Base-by-base conservation (phyloP, 768 basidiomycete genomes). In the Lyophyllum shimeji region DNA sequence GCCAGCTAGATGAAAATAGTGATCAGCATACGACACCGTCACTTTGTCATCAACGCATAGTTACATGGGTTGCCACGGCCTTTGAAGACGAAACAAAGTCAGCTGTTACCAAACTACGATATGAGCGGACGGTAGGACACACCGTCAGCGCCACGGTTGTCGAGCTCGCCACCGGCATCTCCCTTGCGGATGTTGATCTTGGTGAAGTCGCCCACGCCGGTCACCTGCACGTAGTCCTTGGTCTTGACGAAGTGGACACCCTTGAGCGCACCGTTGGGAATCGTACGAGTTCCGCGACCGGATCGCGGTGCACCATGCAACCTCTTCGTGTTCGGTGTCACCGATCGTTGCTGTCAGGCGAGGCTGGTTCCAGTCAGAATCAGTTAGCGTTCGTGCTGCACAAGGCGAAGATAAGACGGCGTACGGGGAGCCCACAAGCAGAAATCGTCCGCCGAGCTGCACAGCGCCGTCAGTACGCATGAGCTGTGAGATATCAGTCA, bases 241-340 rank as follows among this genome's bases (percentile, higher is more conserved):
- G 89, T 87, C 67, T 76, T 76, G 62, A 90, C 78, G 63, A 84
- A 79, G 69, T 92, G 90, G 0, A 89, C 82, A 52, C 88, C 89
- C 21, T 73, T 71, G 40, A 93, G 72, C 8, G 87, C 76, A 20
- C 86, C 87, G 0, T 76, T 69, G 39, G 88, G 89, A 29, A 93
- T 91, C 53, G 83, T 69, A 48, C 92, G 87, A 0, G 89, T 80
- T 8, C 91, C 92, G 34, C 82, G 81, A 8, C 86, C 86, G 23
- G 78, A 77, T 67, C 87, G 85, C 29, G n/a, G 85, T 85, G 76
- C 90, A 95, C 78, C 82, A 93, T 0, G 89, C 82, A 1, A 93
- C 87, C 54, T 81, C 83, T 49, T 80, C 69, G 33, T 78, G 81
- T 65, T 94, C 92, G 0, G 82, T 84, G 52, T 87, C 81, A 34